Percentiles rank a stretch among this genome's conserved stretches.
phyloP scores from a whole-genome alignment of 176 grass and related monocot species.

The Musa troglodytarum region DNA sequence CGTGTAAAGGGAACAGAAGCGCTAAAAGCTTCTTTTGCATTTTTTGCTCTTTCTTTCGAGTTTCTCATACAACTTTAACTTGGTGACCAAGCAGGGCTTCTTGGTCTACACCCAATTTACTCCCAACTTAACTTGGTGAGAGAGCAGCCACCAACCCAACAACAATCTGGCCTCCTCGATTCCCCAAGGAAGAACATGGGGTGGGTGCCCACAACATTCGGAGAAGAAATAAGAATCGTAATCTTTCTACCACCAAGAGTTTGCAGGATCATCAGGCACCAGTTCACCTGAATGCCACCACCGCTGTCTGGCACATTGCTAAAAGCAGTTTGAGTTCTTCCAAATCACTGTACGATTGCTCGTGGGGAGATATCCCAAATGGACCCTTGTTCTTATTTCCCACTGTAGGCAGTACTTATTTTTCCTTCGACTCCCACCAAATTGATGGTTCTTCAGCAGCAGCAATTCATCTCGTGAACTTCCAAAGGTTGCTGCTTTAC shows the following conservation, averaged over 20 bases:
- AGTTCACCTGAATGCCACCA: not conserved
- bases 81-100: too few species aligned
- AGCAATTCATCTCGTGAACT: not conserved
- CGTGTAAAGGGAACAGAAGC: too few species aligned
- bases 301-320: not conserved
- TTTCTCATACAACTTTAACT: too few species aligned
- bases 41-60: too few species aligned
- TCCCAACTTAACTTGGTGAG: not conserved
- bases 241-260: not conserved
- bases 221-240: not conserved
- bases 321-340: conserved; percentile 16
- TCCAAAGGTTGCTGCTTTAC: not conserved
- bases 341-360: conserved; percentile 53
- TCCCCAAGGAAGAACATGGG: not conserved
- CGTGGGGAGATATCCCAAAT: conserved; percentile 31
- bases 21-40: too few species aligned
- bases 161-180: not conserved
- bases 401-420: not conserved
- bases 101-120: too few species aligned
- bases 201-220: not conserved
- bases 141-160: not conserved
- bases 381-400: not conserved
- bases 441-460: not conserved
- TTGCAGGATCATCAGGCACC: not conserved
- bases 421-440: not conserved